Evolutionary conservation across 495 filamentous ascomycete species (phyloP).

Genomic region (Thermothielavioides terrestris): DNA sequence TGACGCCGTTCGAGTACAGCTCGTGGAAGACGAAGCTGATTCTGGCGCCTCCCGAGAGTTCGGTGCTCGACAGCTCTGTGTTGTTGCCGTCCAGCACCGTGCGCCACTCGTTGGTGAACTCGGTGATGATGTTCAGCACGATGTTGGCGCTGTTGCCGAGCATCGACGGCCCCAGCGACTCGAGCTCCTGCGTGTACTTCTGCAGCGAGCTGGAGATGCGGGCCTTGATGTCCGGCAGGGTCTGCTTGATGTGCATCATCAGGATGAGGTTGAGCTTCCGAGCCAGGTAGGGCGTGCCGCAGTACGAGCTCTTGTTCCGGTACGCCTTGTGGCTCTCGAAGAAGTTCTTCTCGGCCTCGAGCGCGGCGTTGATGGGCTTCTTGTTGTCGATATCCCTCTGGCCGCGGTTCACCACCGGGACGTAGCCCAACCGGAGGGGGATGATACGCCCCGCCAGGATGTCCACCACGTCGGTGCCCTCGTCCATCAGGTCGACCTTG

Average conservation of each 20-base stretch:
- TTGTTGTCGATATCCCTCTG: conserved; percentile 98
- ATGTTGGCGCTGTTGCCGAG: conserved; percentile 95
- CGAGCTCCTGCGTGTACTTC: conserved; percentile 80
- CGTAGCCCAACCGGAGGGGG: conserved; percentile 89
- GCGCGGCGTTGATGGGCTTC: conserved; percentile 80
- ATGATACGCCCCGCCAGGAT: conserved; percentile 98
- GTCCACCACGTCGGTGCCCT: conserved; percentile 97
- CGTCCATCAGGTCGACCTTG: conserved; percentile 99
- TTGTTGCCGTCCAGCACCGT: conserved; percentile 95
- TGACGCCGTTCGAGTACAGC: conserved; percentile 94
- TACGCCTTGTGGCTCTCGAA: conserved; percentile 99
- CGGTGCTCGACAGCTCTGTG: conserved; percentile 84
- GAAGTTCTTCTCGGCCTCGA: conserved; percentile 94
- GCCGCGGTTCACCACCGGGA: conserved; percentile 98
- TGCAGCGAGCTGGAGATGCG: conserved; percentile 86
- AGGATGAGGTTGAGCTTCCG: conserved; percentile 97
- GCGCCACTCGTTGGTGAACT: conserved; percentile 95
- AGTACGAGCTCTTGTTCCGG: conserved; percentile 96
- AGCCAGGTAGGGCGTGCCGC: conserved; percentile 93
- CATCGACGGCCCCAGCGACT: conserved; percentile 82
- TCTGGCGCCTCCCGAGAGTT: conserved; percentile 92
- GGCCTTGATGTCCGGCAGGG: conserved; percentile 94
- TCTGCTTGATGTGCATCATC: conserved; percentile 99
- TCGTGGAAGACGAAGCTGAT: conserved; percentile 99
- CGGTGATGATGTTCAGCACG: conserved; percentile 95